These are phyloP conservation scores for Colletotrichum gigasporum DNA, from an alignment of 2,329 filamentous ascomycete genomes.

Conservation along the genomic window DNA sequence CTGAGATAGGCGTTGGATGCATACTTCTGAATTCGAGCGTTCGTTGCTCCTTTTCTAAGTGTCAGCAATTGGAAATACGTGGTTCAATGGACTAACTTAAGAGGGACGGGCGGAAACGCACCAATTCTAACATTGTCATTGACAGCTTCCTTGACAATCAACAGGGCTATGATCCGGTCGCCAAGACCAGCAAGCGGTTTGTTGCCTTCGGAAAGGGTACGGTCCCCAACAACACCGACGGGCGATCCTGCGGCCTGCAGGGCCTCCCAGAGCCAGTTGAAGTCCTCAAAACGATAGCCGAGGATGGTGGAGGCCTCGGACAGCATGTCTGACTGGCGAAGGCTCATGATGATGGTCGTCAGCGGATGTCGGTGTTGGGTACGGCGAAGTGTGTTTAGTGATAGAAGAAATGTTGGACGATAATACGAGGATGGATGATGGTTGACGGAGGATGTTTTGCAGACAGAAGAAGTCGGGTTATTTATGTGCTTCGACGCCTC, in stretches of 20 bases:
- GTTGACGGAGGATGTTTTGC: not conserved
- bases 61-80: no score
- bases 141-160: not conserved
- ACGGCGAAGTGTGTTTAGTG: no score
- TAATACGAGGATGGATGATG: no score
- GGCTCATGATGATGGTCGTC: not conserved
- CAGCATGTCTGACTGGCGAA: no score
- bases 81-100: no score
- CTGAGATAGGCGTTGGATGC: not conserved
- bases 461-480: not conserved
- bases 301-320: not conserved
- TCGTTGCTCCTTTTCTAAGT: not conserved
- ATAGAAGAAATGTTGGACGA: no score
- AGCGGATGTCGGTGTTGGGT: not conserved
- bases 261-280: conserved; percentile 3
- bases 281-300: not conserved
- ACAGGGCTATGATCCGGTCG: not conserved
- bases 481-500: no score
- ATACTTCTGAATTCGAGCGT: not conserved
- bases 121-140: not conserved
- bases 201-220: not conserved
- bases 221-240: not conserved
- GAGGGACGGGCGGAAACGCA: not conserved
- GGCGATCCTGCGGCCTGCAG: not conserved
- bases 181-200: not conserved